Evolutionary conservation across 2,329 filamentous ascomycete species (phyloP).

Genomic region (Ustulina deusta): DNA sequence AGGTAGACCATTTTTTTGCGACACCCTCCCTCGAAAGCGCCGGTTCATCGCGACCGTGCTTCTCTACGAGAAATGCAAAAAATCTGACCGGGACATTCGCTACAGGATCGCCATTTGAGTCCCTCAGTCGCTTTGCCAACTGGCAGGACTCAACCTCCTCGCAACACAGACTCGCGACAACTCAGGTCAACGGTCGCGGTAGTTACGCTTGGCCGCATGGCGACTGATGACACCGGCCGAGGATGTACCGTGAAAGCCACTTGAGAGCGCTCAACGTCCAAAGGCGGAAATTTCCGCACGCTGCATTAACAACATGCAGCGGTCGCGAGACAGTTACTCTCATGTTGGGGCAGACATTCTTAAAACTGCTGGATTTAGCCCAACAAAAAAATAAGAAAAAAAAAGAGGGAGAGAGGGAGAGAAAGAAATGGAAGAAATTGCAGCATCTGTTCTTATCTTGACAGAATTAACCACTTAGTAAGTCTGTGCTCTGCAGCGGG

Average conservation of each 20-base stretch:
- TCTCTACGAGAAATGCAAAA: conserved; percentile 63
- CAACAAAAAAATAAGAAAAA: neutral
- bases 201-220: conserved; percentile 61
- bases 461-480: conserved; percentile 58
- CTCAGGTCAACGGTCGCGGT: conserved; percentile 62
- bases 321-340: conserved; percentile 38
- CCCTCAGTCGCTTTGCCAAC: conserved; percentile 59
- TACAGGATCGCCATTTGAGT: conserved; percentile 58
- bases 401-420: neutral
- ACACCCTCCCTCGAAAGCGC: conserved; percentile 23
- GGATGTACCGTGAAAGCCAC: conserved; percentile 42
- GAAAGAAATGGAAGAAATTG: conserved; percentile 26
- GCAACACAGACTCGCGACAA: conserved; percentile 58
- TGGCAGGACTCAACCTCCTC: conserved; percentile 57
- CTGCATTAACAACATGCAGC: conserved; percentile 58
- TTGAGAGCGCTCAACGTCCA: conserved; percentile 39
- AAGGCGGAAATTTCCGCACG: conserved; percentile 55
- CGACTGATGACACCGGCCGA: conserved; percentile 64
- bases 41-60: conserved; percentile 47
- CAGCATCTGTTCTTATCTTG: conserved; percentile 58
- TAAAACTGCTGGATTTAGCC: neutral
- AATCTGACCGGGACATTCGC: conserved; percentile 65
- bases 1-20: conserved; percentile 21
- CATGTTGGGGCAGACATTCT: neutral
- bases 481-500: conserved; percentile 57